Conservation (phyloP, 1,139 yeast genomes). For the Diutina neorugosa region DNA sequence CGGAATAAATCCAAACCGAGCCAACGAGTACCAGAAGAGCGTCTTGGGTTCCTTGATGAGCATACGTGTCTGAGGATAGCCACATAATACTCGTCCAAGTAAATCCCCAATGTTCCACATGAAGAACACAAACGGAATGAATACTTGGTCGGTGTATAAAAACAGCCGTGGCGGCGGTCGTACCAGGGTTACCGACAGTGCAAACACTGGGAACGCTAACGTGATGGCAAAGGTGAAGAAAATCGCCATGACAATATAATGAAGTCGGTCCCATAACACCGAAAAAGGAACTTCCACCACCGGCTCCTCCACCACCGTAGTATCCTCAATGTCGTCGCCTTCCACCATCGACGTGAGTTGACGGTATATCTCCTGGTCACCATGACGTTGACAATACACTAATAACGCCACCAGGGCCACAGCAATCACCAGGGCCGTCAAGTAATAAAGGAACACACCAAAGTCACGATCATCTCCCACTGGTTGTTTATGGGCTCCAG, state of each 20-base stretch:
- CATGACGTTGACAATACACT: conserved; percentile 9
- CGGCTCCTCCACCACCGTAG: conserved; percentile 4
- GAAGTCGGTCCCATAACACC: conserved; percentile 45
- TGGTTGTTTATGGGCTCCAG: conserved; percentile 17
- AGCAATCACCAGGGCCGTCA: conserved; percentile 58
- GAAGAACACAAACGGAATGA: conserved; percentile 66
- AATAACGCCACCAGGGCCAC: conserved; percentile 31
- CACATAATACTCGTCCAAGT: conserved; percentile 61
- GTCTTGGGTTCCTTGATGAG: conserved; percentile 26
- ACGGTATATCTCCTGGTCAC: not conserved
- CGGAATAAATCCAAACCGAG: conserved; percentile 47
- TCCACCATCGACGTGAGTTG: not conserved
- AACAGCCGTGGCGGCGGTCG: conserved; percentile 17
- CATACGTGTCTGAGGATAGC: conserved; percentile 27
- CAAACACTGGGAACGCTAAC: conserved; percentile 81
- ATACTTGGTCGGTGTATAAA: conserved; percentile 37
- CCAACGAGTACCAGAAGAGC: conserved; percentile 39
- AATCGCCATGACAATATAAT: conserved; percentile 54
- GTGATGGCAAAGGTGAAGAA: conserved; percentile 69
- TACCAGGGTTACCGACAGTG: conserved; percentile 53
- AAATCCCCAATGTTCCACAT: conserved; percentile 89
- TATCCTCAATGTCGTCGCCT: not conserved
- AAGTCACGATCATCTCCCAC: conserved; percentile 12
- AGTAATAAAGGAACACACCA: conserved; percentile 51
- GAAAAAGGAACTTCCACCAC: conserved; percentile 30